Evolutionary conservation across 176 grass and related monocot species (phyloP).

Genomic region (Carex kokanica): DNA sequence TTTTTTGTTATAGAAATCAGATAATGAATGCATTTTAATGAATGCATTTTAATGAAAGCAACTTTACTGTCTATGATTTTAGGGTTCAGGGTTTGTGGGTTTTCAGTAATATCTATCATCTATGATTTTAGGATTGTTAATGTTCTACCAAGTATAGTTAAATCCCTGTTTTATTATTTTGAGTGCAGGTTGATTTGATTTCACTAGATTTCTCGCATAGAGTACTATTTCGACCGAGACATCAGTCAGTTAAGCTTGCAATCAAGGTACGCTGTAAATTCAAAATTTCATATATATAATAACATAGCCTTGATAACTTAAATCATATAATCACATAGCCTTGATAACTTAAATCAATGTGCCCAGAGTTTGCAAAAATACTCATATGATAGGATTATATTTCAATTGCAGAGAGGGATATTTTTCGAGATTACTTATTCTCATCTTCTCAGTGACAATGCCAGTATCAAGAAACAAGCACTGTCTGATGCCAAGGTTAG

Average conservation of each 20-base stretch:
- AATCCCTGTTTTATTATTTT: not conserved
- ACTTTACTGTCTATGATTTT: too few relatives aligned
- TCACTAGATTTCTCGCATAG: constrained; percentile 68
- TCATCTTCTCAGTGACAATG: constrained; percentile 47
- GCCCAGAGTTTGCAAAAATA: not conserved
- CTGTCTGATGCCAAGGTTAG: constrained; percentile 58
- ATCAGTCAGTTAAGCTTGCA: constrained; percentile 59
- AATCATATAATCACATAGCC: too few relatives aligned
- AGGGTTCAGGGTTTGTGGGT: too few relatives aligned
- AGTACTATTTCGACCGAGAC: constrained; percentile 67
- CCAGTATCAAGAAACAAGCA: constrained; percentile 45
- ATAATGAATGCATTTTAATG: too few relatives aligned
- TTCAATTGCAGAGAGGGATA: constrained; percentile 45
- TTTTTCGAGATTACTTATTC: constrained; percentile 76
- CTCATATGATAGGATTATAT: not conserved
- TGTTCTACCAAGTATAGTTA: too few relatives aligned
- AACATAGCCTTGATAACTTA: too few relatives aligned
- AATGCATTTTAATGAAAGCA: too few relatives aligned
- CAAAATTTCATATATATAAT: too few relatives aligned
- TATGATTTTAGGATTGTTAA: too few relatives aligned
- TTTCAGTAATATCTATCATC: too few relatives aligned
- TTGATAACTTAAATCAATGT: too few relatives aligned
- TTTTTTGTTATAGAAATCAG: too few relatives aligned
- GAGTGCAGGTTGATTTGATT: constrained; percentile 56
- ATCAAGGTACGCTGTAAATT: constrained; percentile 38